phyloP scores from a whole-genome alignment of 768 basidiomycete species.

The Auricularia heimuer region DNA sequence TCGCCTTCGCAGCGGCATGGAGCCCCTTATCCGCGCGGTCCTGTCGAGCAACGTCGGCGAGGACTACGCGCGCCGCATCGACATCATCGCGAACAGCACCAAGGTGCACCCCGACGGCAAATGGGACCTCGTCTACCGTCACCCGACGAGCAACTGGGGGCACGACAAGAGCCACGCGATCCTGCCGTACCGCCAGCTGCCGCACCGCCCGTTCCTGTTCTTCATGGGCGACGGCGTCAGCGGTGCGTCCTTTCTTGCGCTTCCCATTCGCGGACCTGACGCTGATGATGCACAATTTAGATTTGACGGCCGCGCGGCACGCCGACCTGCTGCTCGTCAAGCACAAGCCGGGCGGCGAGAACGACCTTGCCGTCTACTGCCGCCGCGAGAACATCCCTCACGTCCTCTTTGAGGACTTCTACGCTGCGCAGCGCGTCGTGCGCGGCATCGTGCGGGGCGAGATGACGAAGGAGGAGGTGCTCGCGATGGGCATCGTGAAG shows the following conservation, averaged over 20 bases:
- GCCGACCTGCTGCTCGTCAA: slow-evolving; percentile 94
- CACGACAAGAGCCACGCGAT: slow-evolving; percentile 97
- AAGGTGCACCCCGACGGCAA: slow-evolving; percentile 48
- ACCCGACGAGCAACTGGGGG: slow-evolving; percentile 81
- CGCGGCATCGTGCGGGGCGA: slow-evolving; percentile 59
- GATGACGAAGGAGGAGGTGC: slow-evolving; percentile 45
- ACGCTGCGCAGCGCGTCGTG: slow-evolving; percentile 39
- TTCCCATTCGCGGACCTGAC: background rate
- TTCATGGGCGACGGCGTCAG: slow-evolving; percentile 99
- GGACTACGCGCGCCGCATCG: slow-evolving; percentile 57
- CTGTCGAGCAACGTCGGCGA: slow-evolving; percentile 69
- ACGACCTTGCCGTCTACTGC: slow-evolving; percentile 83
- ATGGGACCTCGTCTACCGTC: slow-evolving; percentile 81
- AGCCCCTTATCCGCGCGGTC: slow-evolving; percentile 84
- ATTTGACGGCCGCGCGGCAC: slow-evolving; percentile 85
- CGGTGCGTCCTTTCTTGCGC: slow-evolving; percentile 37
- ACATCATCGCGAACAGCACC: slow-evolving; percentile 90
- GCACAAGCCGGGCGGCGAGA: slow-evolving; percentile 62
- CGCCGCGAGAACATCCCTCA: slow-evolving; percentile 67
- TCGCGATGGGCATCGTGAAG: slow-evolving; percentile 11
- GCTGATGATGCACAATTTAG: slow-evolving; percentile 27
- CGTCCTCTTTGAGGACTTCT: slow-evolving; percentile 67
- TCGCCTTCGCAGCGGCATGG: slow-evolving; percentile 63
- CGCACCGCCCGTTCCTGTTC: slow-evolving; percentile 69
- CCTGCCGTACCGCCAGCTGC: slow-evolving; percentile 70